Conservation (phyloP, 2,329 filamentous ascomycete species). For the Botryotinia narcissicola region DNA sequence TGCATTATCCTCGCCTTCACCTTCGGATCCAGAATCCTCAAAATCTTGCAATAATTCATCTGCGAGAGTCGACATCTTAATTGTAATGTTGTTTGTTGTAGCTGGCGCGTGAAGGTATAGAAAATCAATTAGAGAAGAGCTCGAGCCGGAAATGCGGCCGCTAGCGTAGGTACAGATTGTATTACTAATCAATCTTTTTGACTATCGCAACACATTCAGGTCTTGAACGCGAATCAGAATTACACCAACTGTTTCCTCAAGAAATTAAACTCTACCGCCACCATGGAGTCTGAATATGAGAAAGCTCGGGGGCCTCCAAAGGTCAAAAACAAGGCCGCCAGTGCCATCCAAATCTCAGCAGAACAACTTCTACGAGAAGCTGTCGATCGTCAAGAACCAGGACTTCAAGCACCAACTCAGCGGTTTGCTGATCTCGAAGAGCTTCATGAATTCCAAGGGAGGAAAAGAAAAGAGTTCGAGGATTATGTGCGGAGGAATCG, state of each 20-base stretch:
- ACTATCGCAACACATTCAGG: constrained; percentile 13
- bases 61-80: constrained; percentile 78
- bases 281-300: constrained; percentile 66
- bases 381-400: constrained; percentile 90
- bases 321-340: constrained; percentile 98
- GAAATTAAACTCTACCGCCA: constrained; percentile 36
- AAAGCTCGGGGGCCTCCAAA: constrained; percentile 78
- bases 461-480: constrained; percentile 95
- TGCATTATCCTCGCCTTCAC: constrained; percentile 58
- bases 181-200: constrained; percentile 5
- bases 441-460: constrained; percentile 93
- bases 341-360: constrained; percentile 87
- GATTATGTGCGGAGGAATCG: constrained; percentile 95
- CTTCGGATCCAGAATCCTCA: constrained; percentile 79
- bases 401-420: constrained; percentile 85
- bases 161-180: constrained; percentile 20
- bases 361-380: constrained; percentile 97
- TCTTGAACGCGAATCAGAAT: constrained; percentile 6
- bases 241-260: constrained; percentile 16
- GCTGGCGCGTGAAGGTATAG: constrained; percentile 8
- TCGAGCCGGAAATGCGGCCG: constrained; percentile 23
- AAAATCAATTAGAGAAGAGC: constrained; percentile 4
- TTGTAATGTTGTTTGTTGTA: constrained; percentile 13
- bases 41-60: constrained; percentile 93
- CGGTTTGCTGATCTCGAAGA: constrained; percentile 96